phyloP scores from a whole-genome alignment of 306 rosid species.

The Cucurbita maxima region DNA sequence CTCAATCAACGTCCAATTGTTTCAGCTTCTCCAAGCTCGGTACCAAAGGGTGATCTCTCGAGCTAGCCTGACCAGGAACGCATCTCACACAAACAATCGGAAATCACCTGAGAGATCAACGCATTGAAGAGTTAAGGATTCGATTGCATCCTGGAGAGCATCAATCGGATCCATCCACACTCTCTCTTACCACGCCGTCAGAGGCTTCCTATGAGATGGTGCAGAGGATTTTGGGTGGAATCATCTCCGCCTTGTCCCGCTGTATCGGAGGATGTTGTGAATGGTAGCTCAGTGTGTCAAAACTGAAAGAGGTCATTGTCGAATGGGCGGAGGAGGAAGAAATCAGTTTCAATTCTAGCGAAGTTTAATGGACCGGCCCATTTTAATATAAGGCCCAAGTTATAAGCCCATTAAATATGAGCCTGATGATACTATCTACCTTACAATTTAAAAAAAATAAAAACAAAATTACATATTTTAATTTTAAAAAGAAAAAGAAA shows the following conservation, averaged over 20 bases:
- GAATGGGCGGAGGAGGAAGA: neutral
- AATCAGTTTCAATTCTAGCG: neutral
- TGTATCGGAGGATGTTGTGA: neutral
- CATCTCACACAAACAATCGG: conserved; percentile 25
- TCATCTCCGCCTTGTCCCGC: conserved; percentile 27
- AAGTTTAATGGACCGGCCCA: neutral
- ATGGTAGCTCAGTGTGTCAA: neutral
- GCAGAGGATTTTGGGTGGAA: conserved; percentile 43
- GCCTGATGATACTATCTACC: neutral
- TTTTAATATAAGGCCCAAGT: neutral
- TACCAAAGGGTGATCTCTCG: conserved; percentile 47
- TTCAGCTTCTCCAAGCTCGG: conserved; percentile 40
- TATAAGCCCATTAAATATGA: neutral
- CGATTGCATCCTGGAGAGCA: conserved; percentile 77
- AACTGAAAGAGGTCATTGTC: neutral
- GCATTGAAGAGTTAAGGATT: conserved; percentile 79
- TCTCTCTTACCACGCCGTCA: conserved; percentile 72
- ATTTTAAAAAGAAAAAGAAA: neutral
- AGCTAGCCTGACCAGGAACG: conserved; percentile 52
- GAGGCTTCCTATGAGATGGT: conserved; percentile 82
- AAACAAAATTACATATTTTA: no score
- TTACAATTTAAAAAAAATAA: neutral
- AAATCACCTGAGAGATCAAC: conserved; percentile 74
- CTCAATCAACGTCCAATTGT: conserved; percentile 13
- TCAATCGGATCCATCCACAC: conserved; percentile 84